Conservation (phyloP, 2,329 filamentous ascomycete species). For the Alternaria postmessia region DNA sequence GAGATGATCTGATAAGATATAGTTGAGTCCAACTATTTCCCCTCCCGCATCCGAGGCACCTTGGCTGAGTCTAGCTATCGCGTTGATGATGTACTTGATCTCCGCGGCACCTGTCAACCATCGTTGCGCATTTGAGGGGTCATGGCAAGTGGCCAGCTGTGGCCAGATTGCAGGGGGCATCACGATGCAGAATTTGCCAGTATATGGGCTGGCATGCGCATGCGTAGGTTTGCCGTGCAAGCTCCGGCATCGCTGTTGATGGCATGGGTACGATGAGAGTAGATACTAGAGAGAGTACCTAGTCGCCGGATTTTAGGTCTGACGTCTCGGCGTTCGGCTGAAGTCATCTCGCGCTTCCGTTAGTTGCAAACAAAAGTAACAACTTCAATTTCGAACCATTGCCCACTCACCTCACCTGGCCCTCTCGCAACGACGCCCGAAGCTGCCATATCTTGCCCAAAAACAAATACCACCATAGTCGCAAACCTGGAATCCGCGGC, state of each 20-base stretch:
- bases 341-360: constrained; percentile 32
- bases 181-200: background rate
- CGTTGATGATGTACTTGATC: constrained; percentile 20
- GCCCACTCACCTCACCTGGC: constrained; percentile 21
- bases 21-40: constrained; percentile 21
- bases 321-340: constrained; percentile 39
- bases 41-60: constrained; percentile 18
- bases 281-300: constrained; percentile 9
- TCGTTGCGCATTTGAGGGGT: constrained; percentile 1
- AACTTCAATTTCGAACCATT: constrained; percentile 25
- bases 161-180: background rate
- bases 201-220: constrained; percentile 1
- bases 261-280: constrained; percentile 5
- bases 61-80: constrained; percentile 26
- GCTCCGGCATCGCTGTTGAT: constrained; percentile 29
- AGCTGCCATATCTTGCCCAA: constrained; percentile 12
- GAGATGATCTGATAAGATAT: constrained; percentile 45
- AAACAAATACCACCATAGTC: constrained; percentile 21
- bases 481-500: constrained; percentile 49
- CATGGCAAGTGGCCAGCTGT: background rate
- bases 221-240: constrained; percentile 4
- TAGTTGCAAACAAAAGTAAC: constrained; percentile 44
- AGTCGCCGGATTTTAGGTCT: constrained; percentile 22
- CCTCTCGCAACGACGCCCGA: constrained; percentile 12
- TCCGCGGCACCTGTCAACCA: constrained; percentile 13